phyloP scores from a whole-genome alignment of 768 basidiomycete species.

The Lentinus tigrinus region DNA sequence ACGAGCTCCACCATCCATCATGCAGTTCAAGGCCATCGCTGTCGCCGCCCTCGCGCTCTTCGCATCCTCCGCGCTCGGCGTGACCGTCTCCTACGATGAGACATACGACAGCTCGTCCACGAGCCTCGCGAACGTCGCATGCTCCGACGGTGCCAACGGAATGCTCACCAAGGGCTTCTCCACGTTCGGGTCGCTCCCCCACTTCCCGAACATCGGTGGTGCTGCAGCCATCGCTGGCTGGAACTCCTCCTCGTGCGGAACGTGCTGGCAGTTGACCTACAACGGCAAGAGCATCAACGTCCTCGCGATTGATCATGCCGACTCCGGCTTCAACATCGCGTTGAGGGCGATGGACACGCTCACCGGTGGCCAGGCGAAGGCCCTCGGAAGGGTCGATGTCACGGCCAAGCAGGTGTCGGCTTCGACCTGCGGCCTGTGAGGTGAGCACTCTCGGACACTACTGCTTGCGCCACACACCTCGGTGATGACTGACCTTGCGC shows the following conservation, averaged over 20 bases:
- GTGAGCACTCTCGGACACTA: background rate
- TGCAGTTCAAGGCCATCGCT: slow-evolving; percentile 18
- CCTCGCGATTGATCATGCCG: slow-evolving; percentile 50
- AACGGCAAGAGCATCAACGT: slow-evolving; percentile 45
- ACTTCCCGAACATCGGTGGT: slow-evolving; percentile 61
- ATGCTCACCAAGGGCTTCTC: slow-evolving; percentile 39
- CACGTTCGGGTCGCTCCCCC: slow-evolving; percentile 51
- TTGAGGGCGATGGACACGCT: slow-evolving; percentile 30
- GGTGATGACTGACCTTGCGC: background rate
- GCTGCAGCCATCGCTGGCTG: slow-evolving; percentile 49
- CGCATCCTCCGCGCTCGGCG: slow-evolving; percentile 12
- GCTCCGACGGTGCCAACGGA: slow-evolving; percentile 43
- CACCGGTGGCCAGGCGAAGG: slow-evolving; percentile 24
- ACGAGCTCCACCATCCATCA: background rate
- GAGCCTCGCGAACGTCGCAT: slow-evolving; percentile 45
- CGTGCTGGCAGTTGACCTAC: slow-evolving; percentile 60
- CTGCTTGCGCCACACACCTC: background rate
- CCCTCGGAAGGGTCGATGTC: slow-evolving; percentile 28
- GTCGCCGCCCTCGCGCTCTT: slow-evolving; percentile 17
- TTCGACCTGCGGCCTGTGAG: slow-evolving; percentile 40
- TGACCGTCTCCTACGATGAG: slow-evolving; percentile 42
- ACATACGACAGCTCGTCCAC: slow-evolving; percentile 44
- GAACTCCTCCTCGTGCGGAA: slow-evolving; percentile 53
- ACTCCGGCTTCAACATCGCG: slow-evolving; percentile 38
- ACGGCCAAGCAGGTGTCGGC: slow-evolving; percentile 25